Evolutionary conservation across 768 basidiomycete species (phyloP).

Genomic region (Hygrophorus pudorinus): DNA sequence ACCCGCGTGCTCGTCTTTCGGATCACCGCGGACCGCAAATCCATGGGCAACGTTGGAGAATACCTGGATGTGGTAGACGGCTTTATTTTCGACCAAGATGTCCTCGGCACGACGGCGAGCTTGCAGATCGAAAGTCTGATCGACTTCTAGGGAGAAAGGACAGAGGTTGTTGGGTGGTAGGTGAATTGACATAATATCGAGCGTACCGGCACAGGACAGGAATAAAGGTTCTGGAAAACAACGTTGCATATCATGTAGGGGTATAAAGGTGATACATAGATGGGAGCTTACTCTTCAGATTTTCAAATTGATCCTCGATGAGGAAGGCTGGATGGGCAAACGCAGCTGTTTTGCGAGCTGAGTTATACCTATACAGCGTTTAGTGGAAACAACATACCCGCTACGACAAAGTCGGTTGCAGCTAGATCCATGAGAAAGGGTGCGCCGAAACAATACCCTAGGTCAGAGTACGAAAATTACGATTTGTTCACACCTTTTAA

Average conservation of each 20-base stretch:
- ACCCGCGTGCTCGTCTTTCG: slow-evolving; percentile 30
- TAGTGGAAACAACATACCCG: background rate
- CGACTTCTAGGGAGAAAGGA: slow-evolving; percentile 38
- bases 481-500: no score
- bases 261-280: no score
- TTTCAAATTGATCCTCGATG: no score
- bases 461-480: no score
- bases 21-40: slow-evolving; percentile 38
- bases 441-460: slow-evolving; percentile 16
- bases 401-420: background rate
- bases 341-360: no score
- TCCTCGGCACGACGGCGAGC: slow-evolving; percentile 29
- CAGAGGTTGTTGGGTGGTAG: background rate
- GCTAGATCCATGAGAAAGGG: slow-evolving; percentile 37
- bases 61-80: slow-evolving; percentile 45
- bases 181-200: no score
- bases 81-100: slow-evolving; percentile 27
- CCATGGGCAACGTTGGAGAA: slow-evolving; percentile 44
- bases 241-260: no score
- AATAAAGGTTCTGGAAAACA: no score
- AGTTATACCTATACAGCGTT: no score
- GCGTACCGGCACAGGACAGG: no score
- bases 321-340: no score
- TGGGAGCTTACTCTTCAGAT: no score
- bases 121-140: slow-evolving; percentile 41